Evolutionary conservation across 768 basidiomycete species (phyloP).

Genomic region (Sarcodon sp.): DNA sequence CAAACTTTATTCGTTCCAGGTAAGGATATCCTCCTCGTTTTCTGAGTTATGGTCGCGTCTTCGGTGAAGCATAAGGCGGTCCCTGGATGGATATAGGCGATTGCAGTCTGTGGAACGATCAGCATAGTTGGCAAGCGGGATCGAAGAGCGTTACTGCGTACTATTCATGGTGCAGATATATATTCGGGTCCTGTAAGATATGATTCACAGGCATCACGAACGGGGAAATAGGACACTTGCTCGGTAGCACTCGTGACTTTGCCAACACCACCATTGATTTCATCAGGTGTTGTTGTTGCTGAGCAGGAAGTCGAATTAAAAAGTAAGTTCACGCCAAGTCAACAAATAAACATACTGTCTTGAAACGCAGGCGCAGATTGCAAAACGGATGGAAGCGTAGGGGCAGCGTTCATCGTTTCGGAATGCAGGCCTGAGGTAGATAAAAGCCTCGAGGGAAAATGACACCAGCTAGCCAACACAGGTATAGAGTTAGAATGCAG

Average conservation of each 20-base stretch:
- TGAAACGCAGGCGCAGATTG: conserved; percentile 8
- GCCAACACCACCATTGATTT: conserved; percentile 38
- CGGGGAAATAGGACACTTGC: conserved; percentile 25
- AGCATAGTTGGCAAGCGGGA: background rate
- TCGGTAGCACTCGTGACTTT: conserved; percentile 53
- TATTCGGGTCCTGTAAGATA: conserved; percentile 50
- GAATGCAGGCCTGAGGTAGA: too few species aligned
- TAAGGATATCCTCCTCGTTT: conserved; percentile 44
- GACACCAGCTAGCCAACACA: too few species aligned
- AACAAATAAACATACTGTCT: conserved; percentile 4
- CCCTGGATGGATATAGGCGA: conserved; percentile 59
- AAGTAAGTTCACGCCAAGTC: background rate
- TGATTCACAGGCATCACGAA: background rate
- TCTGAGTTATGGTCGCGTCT: conserved; percentile 59
- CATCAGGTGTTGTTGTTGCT: conserved; percentile 43
- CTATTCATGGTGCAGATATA: conserved; percentile 62
- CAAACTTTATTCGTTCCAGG: conserved; percentile 47
- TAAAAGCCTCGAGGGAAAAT: too few species aligned
- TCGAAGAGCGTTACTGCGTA: conserved; percentile 11
- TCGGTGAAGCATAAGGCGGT: conserved; percentile 56
- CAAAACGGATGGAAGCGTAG: conserved; percentile 10
- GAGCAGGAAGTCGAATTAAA: background rate
- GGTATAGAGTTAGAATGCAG: too few species aligned
- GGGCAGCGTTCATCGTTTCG: conserved; percentile 2
- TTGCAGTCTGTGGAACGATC: conserved; percentile 35